Conservation (phyloP, 805 yeast species). For the Wickerhamiella allomyrinae region DNA sequence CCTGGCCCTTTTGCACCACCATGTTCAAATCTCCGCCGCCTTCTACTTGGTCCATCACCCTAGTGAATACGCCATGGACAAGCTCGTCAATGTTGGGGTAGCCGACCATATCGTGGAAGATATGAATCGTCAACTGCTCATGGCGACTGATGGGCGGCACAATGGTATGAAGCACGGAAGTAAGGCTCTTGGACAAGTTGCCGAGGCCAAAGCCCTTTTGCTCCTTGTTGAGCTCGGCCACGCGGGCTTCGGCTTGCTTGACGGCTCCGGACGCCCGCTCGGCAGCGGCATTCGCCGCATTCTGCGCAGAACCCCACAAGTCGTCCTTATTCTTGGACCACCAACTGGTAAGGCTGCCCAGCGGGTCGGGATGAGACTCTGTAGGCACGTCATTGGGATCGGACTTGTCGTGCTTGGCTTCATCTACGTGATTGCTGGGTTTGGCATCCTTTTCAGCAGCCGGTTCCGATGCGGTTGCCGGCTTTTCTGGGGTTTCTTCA, state of each 20-base stretch:
- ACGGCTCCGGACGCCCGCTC: constrained; percentile 21
- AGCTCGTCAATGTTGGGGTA: constrained; percentile 34
- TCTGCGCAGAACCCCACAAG: constrained; percentile 28
- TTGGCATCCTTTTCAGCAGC: constrained; percentile 1
- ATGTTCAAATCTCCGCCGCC: constrained; percentile 48
- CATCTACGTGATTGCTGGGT: no score
- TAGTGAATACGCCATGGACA: constrained; percentile 36
- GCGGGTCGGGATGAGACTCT: constrained; percentile 18
- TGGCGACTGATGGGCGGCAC: constrained; percentile 33
- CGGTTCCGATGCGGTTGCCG: background rate
- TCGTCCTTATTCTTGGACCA: constrained; percentile 27
- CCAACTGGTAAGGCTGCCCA: constrained; percentile 24
- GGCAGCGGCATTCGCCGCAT: constrained; percentile 15
- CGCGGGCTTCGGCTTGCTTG: constrained; percentile 29
- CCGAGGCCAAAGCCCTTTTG: constrained; percentile 18
- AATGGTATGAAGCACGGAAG: constrained; percentile 28
- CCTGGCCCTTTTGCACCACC: constrained; percentile 34
- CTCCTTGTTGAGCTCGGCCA: constrained; percentile 26
- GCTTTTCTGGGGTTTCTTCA: no score
- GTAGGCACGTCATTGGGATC: constrained; percentile 1
- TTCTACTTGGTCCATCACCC: constrained; percentile 55
- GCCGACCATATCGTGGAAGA: constrained; percentile 34
- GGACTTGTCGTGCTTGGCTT: background rate
- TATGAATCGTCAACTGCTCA: constrained; percentile 30
- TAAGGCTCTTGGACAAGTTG: constrained; percentile 23